Conservation (phyloP, 768 basidiomycete genomes). For the Termitomyces sp. region DNA sequence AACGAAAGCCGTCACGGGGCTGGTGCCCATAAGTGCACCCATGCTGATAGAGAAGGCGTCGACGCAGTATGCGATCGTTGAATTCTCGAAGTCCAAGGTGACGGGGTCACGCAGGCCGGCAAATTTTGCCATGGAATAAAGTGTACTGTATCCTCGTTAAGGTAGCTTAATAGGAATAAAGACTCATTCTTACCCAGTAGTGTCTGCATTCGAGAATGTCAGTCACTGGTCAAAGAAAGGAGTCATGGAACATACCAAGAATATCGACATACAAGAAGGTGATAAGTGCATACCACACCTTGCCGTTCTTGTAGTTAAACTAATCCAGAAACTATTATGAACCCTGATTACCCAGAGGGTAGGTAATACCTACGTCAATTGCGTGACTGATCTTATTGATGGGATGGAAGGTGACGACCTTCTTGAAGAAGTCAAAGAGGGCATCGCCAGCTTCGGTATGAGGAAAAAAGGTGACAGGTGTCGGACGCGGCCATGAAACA, state of each 20-base stretch:
- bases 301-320: slow-evolving; percentile 63
- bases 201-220: slow-evolving; percentile 31
- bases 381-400: slow-evolving; percentile 61
- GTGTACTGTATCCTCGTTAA: slow-evolving; percentile 46
- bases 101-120: slow-evolving; percentile 84
- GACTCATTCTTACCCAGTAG: slow-evolving; percentile 37
- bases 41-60: slow-evolving; percentile 81
- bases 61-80: slow-evolving; percentile 78
- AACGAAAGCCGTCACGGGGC: slow-evolving; percentile 80
- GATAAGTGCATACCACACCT: slow-evolving; percentile 83
- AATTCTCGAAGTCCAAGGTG: slow-evolving; percentile 84
- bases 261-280: slow-evolving; percentile 92
- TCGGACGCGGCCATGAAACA: slow-evolving; percentile 86
- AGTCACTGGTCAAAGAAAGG: not conserved
- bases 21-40: slow-evolving; percentile 76
- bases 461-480: slow-evolving; percentile 80
- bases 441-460: slow-evolving; percentile 64
- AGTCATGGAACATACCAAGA: slow-evolving; percentile 47
- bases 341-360: not conserved
- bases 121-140: slow-evolving; percentile 91
- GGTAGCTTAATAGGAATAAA: not conserved
- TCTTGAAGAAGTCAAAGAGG: slow-evolving; percentile 81
- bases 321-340: slow-evolving; percentile 17
- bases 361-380: slow-evolving; percentile 48
- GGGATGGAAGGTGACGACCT: slow-evolving; percentile 75